Base-by-base conservation (phyloP, 202 grass and related monocot species). In the Hordeum pubiflorum region DNA sequence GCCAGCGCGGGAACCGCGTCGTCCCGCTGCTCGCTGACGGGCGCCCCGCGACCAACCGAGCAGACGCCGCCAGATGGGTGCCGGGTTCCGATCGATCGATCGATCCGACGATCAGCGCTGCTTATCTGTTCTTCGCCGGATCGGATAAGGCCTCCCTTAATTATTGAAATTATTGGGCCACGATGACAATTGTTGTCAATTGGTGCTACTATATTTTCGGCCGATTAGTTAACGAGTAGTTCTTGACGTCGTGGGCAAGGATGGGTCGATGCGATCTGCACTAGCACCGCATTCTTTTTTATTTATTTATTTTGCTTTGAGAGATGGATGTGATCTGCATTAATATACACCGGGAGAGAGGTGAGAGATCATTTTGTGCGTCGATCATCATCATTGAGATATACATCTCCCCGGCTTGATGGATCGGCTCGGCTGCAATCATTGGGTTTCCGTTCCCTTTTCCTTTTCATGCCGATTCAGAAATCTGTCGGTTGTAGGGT, bases 381-480 rank as follows among this genome's bases (percentile, higher is more conserved):
- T 2, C 33, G 36, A 41, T 36, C 63, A 67, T 38, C 36, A 9
- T 23, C 20, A 14, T 13, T 12, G 39, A 7, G 12, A 6, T 62
- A 52, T 48, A 17, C 17, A 37, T 2, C 32, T 32, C 63, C 14
- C 13, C 1, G 10, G 46, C 46, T 78, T 82, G 82, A 82, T 67
- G 78, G 78, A 74, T 82, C 72, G 56, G 78, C 68, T 82, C 72
- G 56, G 87, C 61, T 23, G 43, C 33, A 48, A 85, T 72, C 57
- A 72, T 72, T 63, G 41, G 39, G 26, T 2, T 10, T 41, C 4
- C 8, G 27, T 61, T 71, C 14, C 3, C 26, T 63, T 54, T 15
- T 52, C 3, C 15, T 59, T 67, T 38, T 32, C 80, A 22, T 33
- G 6, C 4, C 21, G 62, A 23, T 80, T 50, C 61, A 8, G 55